Conservation (phyloP, 495 filamentous ascomycete genomes). For the Collariella sp. region DNA sequence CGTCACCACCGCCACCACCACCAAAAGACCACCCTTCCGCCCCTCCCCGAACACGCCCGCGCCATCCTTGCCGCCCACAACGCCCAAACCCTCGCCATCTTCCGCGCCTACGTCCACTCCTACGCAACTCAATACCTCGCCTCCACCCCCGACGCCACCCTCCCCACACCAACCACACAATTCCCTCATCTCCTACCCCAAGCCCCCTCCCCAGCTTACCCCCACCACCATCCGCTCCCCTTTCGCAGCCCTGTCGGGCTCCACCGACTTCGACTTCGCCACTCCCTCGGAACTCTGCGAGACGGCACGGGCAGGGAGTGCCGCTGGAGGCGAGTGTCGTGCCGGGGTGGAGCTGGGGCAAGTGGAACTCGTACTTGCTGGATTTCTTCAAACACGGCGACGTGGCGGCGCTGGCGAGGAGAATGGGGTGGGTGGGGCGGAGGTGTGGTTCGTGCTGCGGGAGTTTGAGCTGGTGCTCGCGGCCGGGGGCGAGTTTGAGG, state of each 20-base stretch:
- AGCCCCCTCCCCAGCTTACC: background rate
- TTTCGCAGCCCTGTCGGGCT: slow-evolving; percentile 65
- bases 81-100: slow-evolving; percentile 50
- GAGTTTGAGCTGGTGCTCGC: slow-evolving; percentile 65
- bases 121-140: slow-evolving; percentile 56
- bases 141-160: slow-evolving; percentile 35
- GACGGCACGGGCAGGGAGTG: slow-evolving; percentile 52
- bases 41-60: slow-evolving; percentile 49
- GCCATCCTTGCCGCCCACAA: slow-evolving; percentile 53
- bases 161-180: slow-evolving; percentile 39
- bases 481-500: slow-evolving; percentile 51
- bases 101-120: slow-evolving; percentile 57
- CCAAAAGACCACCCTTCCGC: slow-evolving; percentile 50
- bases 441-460: slow-evolving; percentile 59
- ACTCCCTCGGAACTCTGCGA: slow-evolving; percentile 55
- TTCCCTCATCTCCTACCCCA: background rate
- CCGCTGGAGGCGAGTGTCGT: slow-evolving; percentile 59
- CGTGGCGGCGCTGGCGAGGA: slow-evolving; percentile 42
- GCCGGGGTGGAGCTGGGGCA: slow-evolving; percentile 38
- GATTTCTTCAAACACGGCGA: slow-evolving; percentile 71
- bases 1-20: background rate
- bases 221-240: slow-evolving; percentile 43
- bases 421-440: slow-evolving; percentile 52
- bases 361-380: slow-evolving; percentile 63
- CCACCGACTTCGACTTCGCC: slow-evolving; percentile 47